Percentiles rank a stretch among this genome's conserved stretches.
phyloP scores from a whole-genome alignment of 169 alveolate genomes.

The Plasmodium falciparum region DNA sequence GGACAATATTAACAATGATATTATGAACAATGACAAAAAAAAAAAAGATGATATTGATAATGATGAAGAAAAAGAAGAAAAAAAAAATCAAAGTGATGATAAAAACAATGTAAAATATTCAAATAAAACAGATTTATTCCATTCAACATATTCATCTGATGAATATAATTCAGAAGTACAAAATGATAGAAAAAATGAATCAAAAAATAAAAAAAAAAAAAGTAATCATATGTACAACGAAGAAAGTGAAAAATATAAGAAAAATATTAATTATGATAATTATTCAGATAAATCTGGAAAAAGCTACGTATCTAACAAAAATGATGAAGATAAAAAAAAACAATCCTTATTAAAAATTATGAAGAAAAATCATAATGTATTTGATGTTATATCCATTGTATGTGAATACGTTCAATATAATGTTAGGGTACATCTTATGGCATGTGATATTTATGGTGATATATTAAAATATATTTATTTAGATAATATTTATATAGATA shows the following conservation, averaged over 20 bases:
- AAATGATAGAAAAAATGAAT: neutral
- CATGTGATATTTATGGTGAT: conserved; percentile 74
- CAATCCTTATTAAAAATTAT: conserved; percentile 20
- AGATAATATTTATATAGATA: conserved; percentile 54
- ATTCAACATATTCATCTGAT: conserved; percentile 28
- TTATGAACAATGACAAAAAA: neutral
- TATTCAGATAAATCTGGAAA: conserved; percentile 65
- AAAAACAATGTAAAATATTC: neutral
- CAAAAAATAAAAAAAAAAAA: conserved; percentile 15
- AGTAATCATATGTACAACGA: neutral
- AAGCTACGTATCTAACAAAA: conserved; percentile 49
- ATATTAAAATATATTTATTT: conserved; percentile 33
- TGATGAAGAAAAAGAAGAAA: conserved; percentile 18
- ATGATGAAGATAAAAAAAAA: conserved; percentile 75
- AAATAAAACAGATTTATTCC: conserved; percentile 27
- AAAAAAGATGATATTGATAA: neutral
- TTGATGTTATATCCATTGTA: conserved; percentile 37
- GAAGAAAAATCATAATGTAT: conserved; percentile 51
- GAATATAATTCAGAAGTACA: conserved; percentile 16
- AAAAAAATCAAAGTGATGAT: conserved; percentile 9
- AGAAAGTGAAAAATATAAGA: conserved; percentile 15
- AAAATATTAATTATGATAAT: conserved; percentile 16
- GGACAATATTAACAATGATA: neutral
- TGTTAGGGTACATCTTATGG: conserved; percentile 52
- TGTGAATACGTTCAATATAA: conserved; percentile 33